A percentile compares a stretch with the other conserved stretches of the same genome.
These are phyloP conservation scores for Aspergillus candidus DNA, from an alignment of 2,329 filamentous ascomycete species.

Conservation along the genomic window DNA sequence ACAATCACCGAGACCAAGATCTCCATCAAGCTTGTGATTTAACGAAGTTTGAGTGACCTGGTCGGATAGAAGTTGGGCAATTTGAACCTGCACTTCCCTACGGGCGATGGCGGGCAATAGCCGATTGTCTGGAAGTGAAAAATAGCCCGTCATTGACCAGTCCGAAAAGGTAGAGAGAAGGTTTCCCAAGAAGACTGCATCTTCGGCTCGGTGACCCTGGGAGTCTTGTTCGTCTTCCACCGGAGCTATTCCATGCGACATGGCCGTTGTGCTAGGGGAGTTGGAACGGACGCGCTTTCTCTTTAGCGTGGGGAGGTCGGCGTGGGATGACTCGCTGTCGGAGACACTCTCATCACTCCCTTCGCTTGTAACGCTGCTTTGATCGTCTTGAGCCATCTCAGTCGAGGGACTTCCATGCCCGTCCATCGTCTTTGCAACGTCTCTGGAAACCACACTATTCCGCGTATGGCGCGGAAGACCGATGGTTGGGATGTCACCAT, in stretches of 20 bases:
- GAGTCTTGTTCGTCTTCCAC: conserved; percentile 16
- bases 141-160: conserved; percentile 36
- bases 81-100: conserved; percentile 32
- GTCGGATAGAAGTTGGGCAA: conserved; percentile 38
- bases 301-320: conserved; percentile 21
- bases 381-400: conserved; percentile 14
- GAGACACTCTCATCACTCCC: conserved; percentile 22
- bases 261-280: conserved; percentile 22
- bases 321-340: conserved; percentile 17
- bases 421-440: conserved; percentile 3
- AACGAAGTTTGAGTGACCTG: conserved; percentile 43
- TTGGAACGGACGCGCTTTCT: conserved; percentile 32
- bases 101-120: conserved; percentile 27
- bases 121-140: conserved; percentile 29
- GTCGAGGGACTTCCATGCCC: conserved; percentile 6
- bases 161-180: conserved; percentile 36
- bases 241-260: conserved; percentile 24
- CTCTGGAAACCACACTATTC: not conserved
- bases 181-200: conserved; percentile 32
- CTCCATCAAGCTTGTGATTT: conserved; percentile 27
- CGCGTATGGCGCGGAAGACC: conserved; percentile 28
- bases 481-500: conserved; percentile 33
- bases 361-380: conserved; percentile 22
- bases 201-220: conserved; percentile 20
- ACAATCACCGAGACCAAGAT: conserved; percentile 22